These are phyloP conservation scores for Termitomyces titanicus DNA, from an alignment of 768 basidiomycete genomes.

Conservation along the genomic window DNA sequence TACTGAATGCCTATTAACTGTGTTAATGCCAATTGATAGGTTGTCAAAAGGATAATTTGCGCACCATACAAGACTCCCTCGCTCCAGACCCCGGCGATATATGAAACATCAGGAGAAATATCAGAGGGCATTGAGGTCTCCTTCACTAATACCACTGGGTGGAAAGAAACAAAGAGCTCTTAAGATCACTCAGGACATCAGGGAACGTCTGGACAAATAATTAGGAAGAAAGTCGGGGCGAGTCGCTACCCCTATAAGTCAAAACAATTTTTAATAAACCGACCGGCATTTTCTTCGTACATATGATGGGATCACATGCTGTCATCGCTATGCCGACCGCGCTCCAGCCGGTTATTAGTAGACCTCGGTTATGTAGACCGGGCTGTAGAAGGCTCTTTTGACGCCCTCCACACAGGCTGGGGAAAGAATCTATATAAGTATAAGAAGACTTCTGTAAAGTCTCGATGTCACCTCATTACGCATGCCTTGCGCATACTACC, in stretches of 20 bases:
- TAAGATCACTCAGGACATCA: background rate
- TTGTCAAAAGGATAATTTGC: background rate
- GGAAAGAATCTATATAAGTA: no score
- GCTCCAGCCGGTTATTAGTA: no score
- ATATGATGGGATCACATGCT: background rate
- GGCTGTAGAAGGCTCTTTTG: no score
- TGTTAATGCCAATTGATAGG: background rate
- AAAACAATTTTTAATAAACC: background rate
- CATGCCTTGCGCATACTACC: no score
- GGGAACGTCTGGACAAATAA: background rate
- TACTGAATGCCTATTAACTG: constrained; percentile 22
- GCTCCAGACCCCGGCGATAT: constrained; percentile 28
- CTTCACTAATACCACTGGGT: background rate
- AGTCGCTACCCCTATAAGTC: background rate
- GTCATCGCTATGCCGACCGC: background rate
- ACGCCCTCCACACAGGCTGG: no score
- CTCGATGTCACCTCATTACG: no score
- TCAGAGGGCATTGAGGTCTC: constrained; percentile 19
- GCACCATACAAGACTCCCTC: constrained; percentile 26
- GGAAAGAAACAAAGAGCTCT: no score
- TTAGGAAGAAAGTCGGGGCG: background rate
- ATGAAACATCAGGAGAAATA: constrained; percentile 25
- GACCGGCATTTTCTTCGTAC: background rate
- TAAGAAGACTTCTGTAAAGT: no score
- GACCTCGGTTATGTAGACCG: no score